phyloP scores from a whole-genome alignment of 208 protist species.

The Leishmania guyanensis region DNA sequence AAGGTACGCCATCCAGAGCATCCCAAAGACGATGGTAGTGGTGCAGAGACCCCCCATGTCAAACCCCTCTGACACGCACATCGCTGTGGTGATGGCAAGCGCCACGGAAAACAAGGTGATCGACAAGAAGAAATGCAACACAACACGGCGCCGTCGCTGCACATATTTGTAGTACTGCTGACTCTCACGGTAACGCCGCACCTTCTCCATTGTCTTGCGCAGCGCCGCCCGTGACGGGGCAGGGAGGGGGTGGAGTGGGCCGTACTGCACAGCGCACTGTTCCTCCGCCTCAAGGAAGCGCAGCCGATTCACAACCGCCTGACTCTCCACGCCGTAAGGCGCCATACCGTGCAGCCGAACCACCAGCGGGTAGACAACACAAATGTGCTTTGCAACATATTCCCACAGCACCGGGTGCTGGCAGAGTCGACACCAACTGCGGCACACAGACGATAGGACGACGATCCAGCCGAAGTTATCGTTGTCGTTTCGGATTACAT shows the following conservation, averaged over 20 bases:
- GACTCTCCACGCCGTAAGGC: conserved; percentile 47
- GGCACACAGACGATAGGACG: conserved; percentile 61
- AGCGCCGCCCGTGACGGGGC: conserved; percentile 46
- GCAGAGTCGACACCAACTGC: conserved; percentile 56
- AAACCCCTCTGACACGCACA: conserved; percentile 55
- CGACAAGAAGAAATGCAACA: conserved; percentile 76
- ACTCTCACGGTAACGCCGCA: conserved; percentile 52
- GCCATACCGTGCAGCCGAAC: conserved; percentile 39
- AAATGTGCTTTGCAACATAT: conserved; percentile 63
- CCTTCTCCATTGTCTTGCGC: conserved; percentile 52
- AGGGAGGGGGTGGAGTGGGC: conserved; percentile 43
- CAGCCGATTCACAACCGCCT: conserved; percentile 52
- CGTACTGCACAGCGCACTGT: conserved; percentile 46
- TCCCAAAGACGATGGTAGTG: conserved; percentile 39
- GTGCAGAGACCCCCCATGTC: conserved; percentile 34
- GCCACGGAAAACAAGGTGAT: conserved; percentile 59
- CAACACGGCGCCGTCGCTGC: conserved; percentile 58
- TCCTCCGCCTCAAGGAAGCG: conserved; percentile 46
- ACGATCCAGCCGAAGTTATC: conserved; percentile 52
- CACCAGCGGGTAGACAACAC: conserved; percentile 81
- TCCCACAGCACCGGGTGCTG: conserved; percentile 72
- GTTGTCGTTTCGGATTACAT: conserved; percentile 59
- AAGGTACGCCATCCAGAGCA: conserved; percentile 72
- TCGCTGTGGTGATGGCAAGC: conserved; percentile 49
- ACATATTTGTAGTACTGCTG: conserved; percentile 77